Conservation (phyloP, 768 basidiomycete species). For the Gymnopilus dilepis region DNA sequence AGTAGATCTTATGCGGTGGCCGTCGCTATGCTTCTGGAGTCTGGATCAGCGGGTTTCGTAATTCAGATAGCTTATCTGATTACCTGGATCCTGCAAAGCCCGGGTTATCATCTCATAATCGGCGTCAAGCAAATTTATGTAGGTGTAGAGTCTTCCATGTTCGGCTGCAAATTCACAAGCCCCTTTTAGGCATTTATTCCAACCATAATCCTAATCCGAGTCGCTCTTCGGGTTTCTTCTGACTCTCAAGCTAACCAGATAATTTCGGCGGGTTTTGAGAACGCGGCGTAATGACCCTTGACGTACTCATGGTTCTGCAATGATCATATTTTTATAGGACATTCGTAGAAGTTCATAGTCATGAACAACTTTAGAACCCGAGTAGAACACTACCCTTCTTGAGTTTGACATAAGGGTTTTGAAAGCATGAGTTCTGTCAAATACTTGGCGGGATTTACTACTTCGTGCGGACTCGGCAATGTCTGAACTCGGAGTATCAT, state of each 20-base stretch:
- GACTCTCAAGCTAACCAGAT: background rate
- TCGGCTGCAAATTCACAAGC: background rate
- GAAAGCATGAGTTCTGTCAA: no score
- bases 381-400: no score
- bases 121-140: constrained; percentile 5
- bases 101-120: background rate
- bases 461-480: no score
- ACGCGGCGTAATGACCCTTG: background rate
- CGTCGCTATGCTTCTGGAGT: constrained; percentile 1
- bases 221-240: background rate
- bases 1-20: background rate
- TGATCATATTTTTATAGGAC: no score
- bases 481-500: no score
- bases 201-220: constrained; percentile 5
- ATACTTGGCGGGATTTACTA: no score
- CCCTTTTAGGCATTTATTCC: background rate
- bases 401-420: no score
- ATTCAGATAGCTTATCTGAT: background rate
- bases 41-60: background rate
- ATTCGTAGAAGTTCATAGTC: no score
- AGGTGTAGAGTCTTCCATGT: background rate
- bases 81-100: background rate
- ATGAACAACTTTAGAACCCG: no score
- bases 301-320: no score
- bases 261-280: background rate